Conservation (phyloP, 1,139 yeast species). For the Scheffersomyces parashehatae region DNA sequence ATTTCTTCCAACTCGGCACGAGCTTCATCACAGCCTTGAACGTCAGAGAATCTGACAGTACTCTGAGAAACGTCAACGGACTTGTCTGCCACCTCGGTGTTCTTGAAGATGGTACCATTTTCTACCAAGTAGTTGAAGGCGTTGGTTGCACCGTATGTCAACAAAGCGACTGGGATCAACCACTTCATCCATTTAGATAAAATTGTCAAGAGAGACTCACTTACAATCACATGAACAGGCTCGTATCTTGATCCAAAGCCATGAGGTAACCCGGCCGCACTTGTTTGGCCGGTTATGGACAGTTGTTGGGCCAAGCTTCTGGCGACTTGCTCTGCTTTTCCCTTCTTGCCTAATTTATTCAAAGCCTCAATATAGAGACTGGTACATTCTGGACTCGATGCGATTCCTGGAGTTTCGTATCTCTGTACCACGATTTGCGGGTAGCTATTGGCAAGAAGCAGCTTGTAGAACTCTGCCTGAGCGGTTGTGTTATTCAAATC, state of each 20-base stretch:
- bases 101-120: conserved; percentile 80
- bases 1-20: conserved; percentile 95
- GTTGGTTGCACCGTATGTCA: conserved; percentile 71
- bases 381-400: conserved; percentile 76
- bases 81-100: conserved; percentile 71
- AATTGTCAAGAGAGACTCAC: conserved; percentile 77
- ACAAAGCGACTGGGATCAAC: conserved; percentile 77
- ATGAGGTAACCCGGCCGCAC: conserved; percentile 30
- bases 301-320: conserved; percentile 24
- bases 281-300: conserved; percentile 21
- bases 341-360: conserved; percentile 71
- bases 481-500: conserved; percentile 64
- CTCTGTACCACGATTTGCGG: conserved; percentile 93
- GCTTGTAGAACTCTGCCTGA: conserved; percentile 81
- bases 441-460: conserved; percentile 71
- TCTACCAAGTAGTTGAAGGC: conserved; percentile 80
- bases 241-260: conserved; percentile 57
- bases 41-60: conserved; percentile 87
- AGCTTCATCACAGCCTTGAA: conserved; percentile 98
- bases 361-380: conserved; percentile 78
- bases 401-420: conserved; percentile 89
- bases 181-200: conserved; percentile 88
- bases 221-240: conserved; percentile 89
- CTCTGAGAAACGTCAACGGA: conserved; percentile 83
- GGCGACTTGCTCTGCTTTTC: conserved; percentile 69